phyloP scores from a whole-genome alignment of 768 basidiomycete genomes.

The Hericium erinaceus region DNA sequence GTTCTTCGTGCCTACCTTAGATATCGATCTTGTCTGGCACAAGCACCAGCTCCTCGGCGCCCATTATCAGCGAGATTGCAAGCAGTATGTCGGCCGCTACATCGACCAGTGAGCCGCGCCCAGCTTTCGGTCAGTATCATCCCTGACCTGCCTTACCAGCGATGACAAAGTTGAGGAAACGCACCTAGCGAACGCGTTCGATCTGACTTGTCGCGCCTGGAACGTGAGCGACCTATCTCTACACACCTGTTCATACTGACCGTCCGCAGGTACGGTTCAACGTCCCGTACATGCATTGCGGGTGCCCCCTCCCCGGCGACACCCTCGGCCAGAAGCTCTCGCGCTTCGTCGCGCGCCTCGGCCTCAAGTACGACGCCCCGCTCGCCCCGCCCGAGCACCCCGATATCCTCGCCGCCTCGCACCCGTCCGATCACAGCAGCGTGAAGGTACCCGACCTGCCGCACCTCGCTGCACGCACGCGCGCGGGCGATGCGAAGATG shows the following conservation, averaged over 20 bases:
- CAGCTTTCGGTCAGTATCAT: too few species aligned
- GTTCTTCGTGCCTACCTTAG: conserved; percentile 50
- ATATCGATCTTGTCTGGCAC: conserved; percentile 69
- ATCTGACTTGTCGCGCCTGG: conserved; percentile 41
- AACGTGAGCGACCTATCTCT: conserved; percentile 17
- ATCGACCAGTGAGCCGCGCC: conserved; percentile 42
- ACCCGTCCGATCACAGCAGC: conserved; percentile 46
- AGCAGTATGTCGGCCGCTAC: conserved; percentile 30
- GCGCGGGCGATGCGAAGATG: background rate
- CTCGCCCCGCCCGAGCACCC: conserved; percentile 21
- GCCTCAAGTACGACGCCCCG: conserved; percentile 8
- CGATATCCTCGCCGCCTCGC: conserved; percentile 37
- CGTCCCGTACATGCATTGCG: conserved; percentile 47
- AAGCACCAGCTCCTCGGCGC: conserved; percentile 50
- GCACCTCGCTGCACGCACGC: background rate
- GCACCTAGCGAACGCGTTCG: conserved; percentile 34
- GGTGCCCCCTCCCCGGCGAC: conserved; percentile 41
- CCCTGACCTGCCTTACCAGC: conserved; percentile 19
- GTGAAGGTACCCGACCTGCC: conserved; percentile 22
- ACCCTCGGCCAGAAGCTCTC: conserved; percentile 33
- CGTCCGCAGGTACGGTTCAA: conserved; percentile 32
- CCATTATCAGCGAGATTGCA: conserved; percentile 36
- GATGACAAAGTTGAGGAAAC: conserved; percentile 41
- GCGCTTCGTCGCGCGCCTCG: conserved; percentile 16
- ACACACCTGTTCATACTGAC: background rate